phyloP scores from a whole-genome alignment of 208 protist species.

The Angomonas ambiguus region DNA sequence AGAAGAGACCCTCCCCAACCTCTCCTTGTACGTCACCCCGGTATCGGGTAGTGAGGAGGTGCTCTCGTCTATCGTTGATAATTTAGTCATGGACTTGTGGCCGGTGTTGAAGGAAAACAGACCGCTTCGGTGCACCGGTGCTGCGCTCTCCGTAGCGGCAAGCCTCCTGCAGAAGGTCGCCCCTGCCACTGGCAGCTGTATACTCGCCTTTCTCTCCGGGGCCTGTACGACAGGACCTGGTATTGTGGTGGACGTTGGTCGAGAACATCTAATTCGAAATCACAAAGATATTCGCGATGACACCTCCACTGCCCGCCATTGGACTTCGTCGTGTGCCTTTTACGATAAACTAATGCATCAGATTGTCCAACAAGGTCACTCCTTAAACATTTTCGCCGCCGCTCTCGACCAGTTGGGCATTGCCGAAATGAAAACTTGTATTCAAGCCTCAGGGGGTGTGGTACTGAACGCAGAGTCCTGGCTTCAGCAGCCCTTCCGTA shows the following conservation, averaged over 20 bases:
- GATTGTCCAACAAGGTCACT: slow-evolving; percentile 92
- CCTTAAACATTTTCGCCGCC: slow-evolving; percentile 96
- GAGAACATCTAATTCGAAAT: slow-evolving; percentile 94
- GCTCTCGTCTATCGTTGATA: slow-evolving; percentile 92
- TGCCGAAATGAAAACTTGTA: slow-evolving; percentile 95
- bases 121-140: slow-evolving; percentile 94
- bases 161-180: slow-evolving; percentile 91
- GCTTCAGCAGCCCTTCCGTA: slow-evolving; percentile 92
- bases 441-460: slow-evolving; percentile 91
- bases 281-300: slow-evolving; percentile 95
- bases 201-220: slow-evolving; percentile 96
- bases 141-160: slow-evolving; percentile 94
- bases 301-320: slow-evolving; percentile 69
- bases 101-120: slow-evolving; percentile 90
- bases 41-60: slow-evolving; percentile 48
- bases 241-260: slow-evolving; percentile 85
- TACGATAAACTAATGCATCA: slow-evolving; percentile 94
- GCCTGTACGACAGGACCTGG: slow-evolving; percentile 94
- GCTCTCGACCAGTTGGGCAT: slow-evolving; percentile 97
- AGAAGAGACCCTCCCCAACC: slow-evolving; percentile 36
- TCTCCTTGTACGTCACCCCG: slow-evolving; percentile 74
- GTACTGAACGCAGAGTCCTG: slow-evolving; percentile 97
- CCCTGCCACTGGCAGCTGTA: slow-evolving; percentile 89
- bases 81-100: slow-evolving; percentile 94
- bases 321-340: slow-evolving; percentile 75